Conservation (phyloP, 768 basidiomycete genomes). For the Boletus pseudopeckii region DNA sequence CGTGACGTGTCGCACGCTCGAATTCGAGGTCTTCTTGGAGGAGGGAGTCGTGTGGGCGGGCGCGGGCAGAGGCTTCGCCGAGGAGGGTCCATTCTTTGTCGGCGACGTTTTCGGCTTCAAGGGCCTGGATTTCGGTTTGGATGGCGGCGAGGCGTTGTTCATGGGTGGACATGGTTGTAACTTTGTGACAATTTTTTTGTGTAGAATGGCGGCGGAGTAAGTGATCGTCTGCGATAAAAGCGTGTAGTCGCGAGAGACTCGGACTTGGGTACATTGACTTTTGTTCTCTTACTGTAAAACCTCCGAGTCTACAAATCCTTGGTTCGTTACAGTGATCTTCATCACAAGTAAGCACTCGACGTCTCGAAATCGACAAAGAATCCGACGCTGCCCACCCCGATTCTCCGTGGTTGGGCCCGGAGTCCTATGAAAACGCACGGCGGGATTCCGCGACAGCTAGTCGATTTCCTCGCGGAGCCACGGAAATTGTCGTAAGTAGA, state of each 20-base stretch:
- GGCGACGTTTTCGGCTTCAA: constrained; percentile 86
- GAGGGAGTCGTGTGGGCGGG: constrained; percentile 86
- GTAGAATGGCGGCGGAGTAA: too few species aligned
- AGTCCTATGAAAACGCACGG: neutral
- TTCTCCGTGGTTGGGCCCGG: neutral
- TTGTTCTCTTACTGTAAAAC: too few species aligned
- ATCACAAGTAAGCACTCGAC: too few species aligned
- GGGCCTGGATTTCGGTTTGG: constrained; percentile 69
- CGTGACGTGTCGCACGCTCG: constrained; percentile 82
- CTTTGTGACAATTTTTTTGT: neutral
- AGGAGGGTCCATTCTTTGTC: constrained; percentile 90
- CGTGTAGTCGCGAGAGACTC: too few species aligned
- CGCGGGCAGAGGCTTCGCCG: constrained; percentile 82
- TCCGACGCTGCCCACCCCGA: too few species aligned
- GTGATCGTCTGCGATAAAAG: too few species aligned
- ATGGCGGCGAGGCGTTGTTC: constrained; percentile 76
- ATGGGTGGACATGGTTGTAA: constrained; percentile 35
- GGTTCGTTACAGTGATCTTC: too few species aligned
- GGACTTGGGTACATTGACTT: too few species aligned
- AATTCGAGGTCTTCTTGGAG: constrained; percentile 95
- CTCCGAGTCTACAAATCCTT: too few species aligned
- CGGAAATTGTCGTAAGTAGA: neutral
- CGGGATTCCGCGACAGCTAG: neutral
- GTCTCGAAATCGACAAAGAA: too few species aligned
- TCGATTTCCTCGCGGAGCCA: neutral